Evolutionary conservation across 1,284 basidiomycete genomes (phyloP), one percentile per base, ranked within the genome.

Genomic region (Apiotrichum domesticum): DNA sequence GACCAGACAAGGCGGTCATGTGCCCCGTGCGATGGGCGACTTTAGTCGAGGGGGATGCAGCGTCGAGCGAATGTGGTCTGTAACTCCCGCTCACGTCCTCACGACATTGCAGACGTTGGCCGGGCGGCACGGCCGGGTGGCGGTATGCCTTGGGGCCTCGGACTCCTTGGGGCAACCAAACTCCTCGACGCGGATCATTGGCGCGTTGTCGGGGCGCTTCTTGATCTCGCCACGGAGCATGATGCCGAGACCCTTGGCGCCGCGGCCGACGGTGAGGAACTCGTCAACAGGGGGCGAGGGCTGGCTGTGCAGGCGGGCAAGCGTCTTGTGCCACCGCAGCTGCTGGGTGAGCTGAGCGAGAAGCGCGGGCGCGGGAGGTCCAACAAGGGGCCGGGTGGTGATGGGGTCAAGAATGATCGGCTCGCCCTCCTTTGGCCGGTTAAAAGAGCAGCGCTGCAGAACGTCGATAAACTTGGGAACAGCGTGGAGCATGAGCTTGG

Each of bases 271-370:
- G 9, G 73, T 74, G 29, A 67, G 57, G 61, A 74, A 74, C 32
- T 63, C 55, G 35, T 63, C 58, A 33, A 74, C 68, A 35, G 62
- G 62, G 4, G 70, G 71, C 8, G 52, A 34, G 10, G 65, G 65
- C 32, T 63, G 62, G 7, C 40, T 55, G 59, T 72, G 72, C 5
- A 77, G 66, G 14, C 70, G 62, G 4, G 63, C 64, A 6, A 74
- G 66, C 0, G 73, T 74, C 58, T 75, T 72, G 59, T 72, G 73
- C 75, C 75, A 77, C 57, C 71, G 57, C 9, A 75, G 60, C 52
- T 74, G 73, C 33, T 62, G 58, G 35, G 66, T 72, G n/a, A 77
- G 65, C 52, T 72, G 69, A 5, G 68, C 61, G 35, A 69, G 55
- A n/a, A 76, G 68, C 3, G 72, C 67, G 15, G 58, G 42, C 1